Base-by-base conservation (phyloP, 371 early-diverging fungal species). In the Apophysomyces sp. region DNA sequence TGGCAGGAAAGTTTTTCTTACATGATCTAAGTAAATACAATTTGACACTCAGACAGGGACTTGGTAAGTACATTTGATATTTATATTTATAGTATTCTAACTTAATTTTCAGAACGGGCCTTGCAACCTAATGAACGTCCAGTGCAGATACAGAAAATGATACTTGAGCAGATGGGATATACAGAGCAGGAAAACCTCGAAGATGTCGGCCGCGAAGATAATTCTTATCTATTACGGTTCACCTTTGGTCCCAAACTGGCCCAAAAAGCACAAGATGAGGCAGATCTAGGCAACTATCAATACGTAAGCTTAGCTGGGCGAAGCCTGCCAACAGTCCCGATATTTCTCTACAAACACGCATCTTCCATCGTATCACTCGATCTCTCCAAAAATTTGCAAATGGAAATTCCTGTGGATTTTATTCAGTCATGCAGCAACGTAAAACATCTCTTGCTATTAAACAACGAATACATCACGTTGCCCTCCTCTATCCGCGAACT, bases 161-260 rank as follows among this genome's bases (percentile, higher is more conserved):
- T 86, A 21, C 65, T 94, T 36, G 83, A 88, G 62, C 88, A 90
- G 62, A 89, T 90, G 64, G 94, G 94, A 5, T 93, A 93, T 55
- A 85, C 86, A 4, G 85, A 85, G n/a, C 74, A 85, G 37, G 94
- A 95, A 69, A 86, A 83, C 55, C 76, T 94, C 24, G 88, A 91
- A 56, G 83, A 88, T 29, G 74, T 92, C 6, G 91, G 90, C 3
- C 78, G 93, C 59, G 94, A 94, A 61, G 94, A 95, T 65, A 91
- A 93, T 68, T 89, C 92, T 24, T 93, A 93, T 55, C 65, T 94
- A 18, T 86, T 87, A 67, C 86, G 92, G 21, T 93, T 93, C 63
- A 83, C 83, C 1, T 88, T 94, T 71, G 80, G 86, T 24, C 87
- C 87, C 61, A 87, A 84, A 7, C 77, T 82, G 7, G 75, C 85